phyloP scores from a whole-genome alignment of 768 basidiomycete species.

The Rhodotorula diobovata region DNA sequence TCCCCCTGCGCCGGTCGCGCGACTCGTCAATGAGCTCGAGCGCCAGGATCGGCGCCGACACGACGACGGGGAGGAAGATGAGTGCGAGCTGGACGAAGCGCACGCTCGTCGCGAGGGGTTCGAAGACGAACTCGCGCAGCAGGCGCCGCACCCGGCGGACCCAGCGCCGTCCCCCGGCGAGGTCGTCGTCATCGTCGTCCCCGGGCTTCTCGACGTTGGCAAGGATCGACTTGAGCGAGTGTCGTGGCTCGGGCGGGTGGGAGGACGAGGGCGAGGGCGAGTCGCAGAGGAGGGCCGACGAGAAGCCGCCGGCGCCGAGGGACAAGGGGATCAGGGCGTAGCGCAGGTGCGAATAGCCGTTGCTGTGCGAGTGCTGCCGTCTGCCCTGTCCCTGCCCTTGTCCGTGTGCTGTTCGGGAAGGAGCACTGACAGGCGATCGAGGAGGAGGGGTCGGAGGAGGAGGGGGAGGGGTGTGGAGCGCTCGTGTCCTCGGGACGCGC shows the following conservation, averaged over 20 bases:
- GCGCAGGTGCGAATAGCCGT: constrained; percentile 1
- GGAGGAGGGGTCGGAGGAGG: neutral
- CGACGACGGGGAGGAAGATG: constrained; percentile 81
- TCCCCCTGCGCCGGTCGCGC: constrained; percentile 46
- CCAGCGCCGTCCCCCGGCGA: neutral
- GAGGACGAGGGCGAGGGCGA: too few relatives aligned
- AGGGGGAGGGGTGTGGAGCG: neutral
- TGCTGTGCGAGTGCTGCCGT: neutral
- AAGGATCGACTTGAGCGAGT: constrained; percentile 30
- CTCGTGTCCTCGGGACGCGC: too few relatives aligned
- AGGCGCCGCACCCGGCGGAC: constrained; percentile 7
- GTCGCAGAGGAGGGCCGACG: constrained; percentile 22
- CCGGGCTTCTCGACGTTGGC: constrained; percentile 25
- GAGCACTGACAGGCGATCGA: neutral
- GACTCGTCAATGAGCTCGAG: constrained; percentile 48
- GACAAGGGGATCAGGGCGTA: constrained; percentile 17
- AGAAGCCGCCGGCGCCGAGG: constrained; percentile 13
- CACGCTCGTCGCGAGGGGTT: constrained; percentile 74
- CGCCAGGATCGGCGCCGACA: constrained; percentile 77
- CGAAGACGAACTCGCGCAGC: constrained; percentile 57
- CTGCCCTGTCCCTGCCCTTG: too few relatives aligned
- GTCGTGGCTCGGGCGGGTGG: neutral
- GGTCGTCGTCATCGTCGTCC: neutral
- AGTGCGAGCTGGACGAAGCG: constrained; percentile 77
- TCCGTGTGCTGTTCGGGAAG: too few relatives aligned